These are phyloP conservation scores for Talaromyces verruculosus DNA, from an alignment of 2,329 filamentous ascomycete genomes.

Conservation along the genomic window DNA sequence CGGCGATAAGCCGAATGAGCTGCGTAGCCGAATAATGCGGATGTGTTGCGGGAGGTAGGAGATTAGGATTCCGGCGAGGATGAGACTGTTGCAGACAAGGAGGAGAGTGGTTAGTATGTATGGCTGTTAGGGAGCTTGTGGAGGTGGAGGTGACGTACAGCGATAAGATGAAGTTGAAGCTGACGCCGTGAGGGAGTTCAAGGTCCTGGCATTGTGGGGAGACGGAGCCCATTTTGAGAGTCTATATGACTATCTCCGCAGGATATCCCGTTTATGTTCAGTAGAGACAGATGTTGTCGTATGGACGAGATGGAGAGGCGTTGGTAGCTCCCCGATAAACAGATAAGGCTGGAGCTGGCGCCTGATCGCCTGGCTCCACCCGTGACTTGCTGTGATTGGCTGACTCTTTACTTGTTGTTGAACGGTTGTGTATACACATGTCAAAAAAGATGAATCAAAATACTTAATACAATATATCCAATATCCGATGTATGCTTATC, in stretches of 20 bases:
- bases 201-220: constrained; percentile 52
- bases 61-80: constrained; percentile 81
- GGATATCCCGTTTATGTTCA: too few relatives aligned
- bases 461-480: background rate
- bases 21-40: constrained; percentile 81
- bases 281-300: background rate
- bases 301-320: background rate
- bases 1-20: constrained; percentile 91
- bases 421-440: background rate
- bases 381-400: background rate
- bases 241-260: background rate
- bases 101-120: constrained; percentile 19
- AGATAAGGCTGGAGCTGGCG: constrained; percentile 8
- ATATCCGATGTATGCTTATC: too few relatives aligned
- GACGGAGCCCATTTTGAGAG: constrained; percentile 27
- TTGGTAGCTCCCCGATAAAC: constrained; percentile 1
- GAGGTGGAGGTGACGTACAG: constrained; percentile 44
- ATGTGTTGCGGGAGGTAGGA: constrained; percentile 95
- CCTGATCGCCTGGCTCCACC: constrained; percentile 6
- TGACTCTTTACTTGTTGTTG: background rate
- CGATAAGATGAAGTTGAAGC: constrained; percentile 55
- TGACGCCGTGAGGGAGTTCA: constrained; percentile 52
- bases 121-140: background rate
- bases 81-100: constrained; percentile 52
- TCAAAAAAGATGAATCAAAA: background rate